Base-by-base conservation (phyloP, 352 stramenopile genomes). In the Pythium rhizo-oryzae region DNA sequence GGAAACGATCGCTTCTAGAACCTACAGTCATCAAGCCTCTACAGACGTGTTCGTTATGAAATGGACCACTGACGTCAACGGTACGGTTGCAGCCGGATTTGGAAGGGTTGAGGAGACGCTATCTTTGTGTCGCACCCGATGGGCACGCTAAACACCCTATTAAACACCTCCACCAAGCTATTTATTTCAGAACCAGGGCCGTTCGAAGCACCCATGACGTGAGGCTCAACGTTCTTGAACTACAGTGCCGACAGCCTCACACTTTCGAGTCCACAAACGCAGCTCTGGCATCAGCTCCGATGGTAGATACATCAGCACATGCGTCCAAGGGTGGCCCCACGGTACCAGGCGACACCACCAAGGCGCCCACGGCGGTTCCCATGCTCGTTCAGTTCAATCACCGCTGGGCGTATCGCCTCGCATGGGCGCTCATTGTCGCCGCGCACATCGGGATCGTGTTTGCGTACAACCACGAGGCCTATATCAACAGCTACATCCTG, bases 401-500 rank as follows among this genome's bases (percentile, higher is more conserved):
- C 19, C 52, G 7, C 1, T 62, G 66, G 59, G 39, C 44, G 19
- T 63, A 59, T 30, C 44, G 33, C 4, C 44, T 72, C 30, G 54
- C 66, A 9, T 72, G 66, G 66, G 41, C 11, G 21, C 66, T 72
- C 23, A 44, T 72, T 1, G 44, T 72, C 33, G 44, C 52, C 1
- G 53, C 59, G 0, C 66, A 72, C 37, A 24, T 72, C 18, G 66
- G 66, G 23, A n/a, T 68, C 52, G 59, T 72, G 1, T 30, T 68
- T 24, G 66, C 66, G 8, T 72, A 72, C 24, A 41, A 67, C 52
- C 59, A 72, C 52, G 66, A 72, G 33, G 58, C 66, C 1, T 72
- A 56, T 25, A 72, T 72, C 59, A 67, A 68, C 21, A 53, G 23
- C 37, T 72, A 72, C 44, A 72, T 72, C 66, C 35, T 72, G 23